These are phyloP conservation scores for Peribolospora kevripleyi DNA, from an alignment of 768 basidiomycete species.

Conservation along the genomic window DNA sequence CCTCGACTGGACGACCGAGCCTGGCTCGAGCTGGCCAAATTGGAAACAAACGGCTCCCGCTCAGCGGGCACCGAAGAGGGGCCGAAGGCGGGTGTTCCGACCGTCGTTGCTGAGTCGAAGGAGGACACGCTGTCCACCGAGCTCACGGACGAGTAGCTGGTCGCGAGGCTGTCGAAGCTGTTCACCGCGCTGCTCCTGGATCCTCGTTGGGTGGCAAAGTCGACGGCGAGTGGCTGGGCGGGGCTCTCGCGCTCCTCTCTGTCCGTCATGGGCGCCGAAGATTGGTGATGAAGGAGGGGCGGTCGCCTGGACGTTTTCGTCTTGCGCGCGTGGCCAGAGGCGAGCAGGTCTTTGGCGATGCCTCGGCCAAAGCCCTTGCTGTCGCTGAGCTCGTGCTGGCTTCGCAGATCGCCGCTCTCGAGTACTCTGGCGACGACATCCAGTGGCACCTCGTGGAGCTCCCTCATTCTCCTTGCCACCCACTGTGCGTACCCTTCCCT, in stretches of 20 bases:
- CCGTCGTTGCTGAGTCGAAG: neutral
- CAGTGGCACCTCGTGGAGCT: slow-evolving; percentile 79
- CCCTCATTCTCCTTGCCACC: slow-evolving; percentile 87
- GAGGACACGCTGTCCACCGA: neutral
- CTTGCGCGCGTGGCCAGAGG: neutral
- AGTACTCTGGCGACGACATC: slow-evolving; percentile 30
- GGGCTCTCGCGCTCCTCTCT: too few species aligned
- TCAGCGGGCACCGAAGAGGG: neutral
- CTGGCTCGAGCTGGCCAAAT: neutral
- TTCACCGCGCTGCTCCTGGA: too few species aligned
- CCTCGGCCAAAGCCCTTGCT: neutral
- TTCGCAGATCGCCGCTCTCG: neutral
- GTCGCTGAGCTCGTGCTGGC: neutral
- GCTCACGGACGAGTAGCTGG: neutral
- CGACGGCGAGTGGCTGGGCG: too few species aligned
- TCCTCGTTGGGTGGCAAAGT: too few species aligned
- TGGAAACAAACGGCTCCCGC: neutral
- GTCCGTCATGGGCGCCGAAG: neutral
- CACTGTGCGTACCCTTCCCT: slow-evolving; percentile 19
- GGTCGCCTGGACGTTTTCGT: neutral
- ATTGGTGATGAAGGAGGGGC: neutral
- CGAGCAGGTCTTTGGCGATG: neutral
- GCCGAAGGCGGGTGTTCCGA: neutral
- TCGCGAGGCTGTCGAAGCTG: neutral
- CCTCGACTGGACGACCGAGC: neutral